Base-by-base conservation (phyloP, 2,329 filamentous ascomycete genomes). In the Colletotrichum viniferum region DNA sequence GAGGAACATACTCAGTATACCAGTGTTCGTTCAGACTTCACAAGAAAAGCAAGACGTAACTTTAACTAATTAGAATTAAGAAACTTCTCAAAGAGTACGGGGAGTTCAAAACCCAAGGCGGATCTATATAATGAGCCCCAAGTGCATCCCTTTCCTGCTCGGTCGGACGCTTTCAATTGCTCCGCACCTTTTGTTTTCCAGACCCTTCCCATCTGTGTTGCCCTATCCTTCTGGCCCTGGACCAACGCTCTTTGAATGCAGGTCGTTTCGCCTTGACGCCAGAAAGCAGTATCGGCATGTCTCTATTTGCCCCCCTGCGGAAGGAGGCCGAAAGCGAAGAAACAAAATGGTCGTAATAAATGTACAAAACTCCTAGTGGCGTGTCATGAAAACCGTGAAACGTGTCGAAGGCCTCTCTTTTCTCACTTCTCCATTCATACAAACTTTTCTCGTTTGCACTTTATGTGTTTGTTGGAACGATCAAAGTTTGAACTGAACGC, bases 11-110 rank as follows among this genome's bases (percentile, higher is more conserved):
- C 18, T 14, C 60, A 8, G n/a, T 24, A 62, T 62, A 14, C 56
- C 56, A 61, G 24, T 28, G 30, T 61, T 56, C 26, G 4, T 13
- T 58, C 16, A 18, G 5, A 58, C 55, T 28, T 28, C 55, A 62
- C 28, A 14, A 21, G 58, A 4, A 34, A 28, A 14, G 7, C 21
- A 5, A 26, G 32, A 21, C 34, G 24, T 48, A 28, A 34, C 36
- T 28, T 21, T 63, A 34, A 63, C 38, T 74, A 38, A 73, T 74
- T 74, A 74, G 55, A 74, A 74, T 74, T 74, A 74, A 55, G 73
- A 61, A 63, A 72, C 61, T 62, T 43, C 48, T 69, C 26, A 55
- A 52, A 60, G 69, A 62, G 73, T 43, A 62, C 38, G 38, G 43
- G 43, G 58, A 63, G 43, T 72, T 74, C 32, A 36, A 72, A 72